Base-by-base conservation (phyloP, 169 alveolate genomes). In the Plasmodium cynomolgi region DNA sequence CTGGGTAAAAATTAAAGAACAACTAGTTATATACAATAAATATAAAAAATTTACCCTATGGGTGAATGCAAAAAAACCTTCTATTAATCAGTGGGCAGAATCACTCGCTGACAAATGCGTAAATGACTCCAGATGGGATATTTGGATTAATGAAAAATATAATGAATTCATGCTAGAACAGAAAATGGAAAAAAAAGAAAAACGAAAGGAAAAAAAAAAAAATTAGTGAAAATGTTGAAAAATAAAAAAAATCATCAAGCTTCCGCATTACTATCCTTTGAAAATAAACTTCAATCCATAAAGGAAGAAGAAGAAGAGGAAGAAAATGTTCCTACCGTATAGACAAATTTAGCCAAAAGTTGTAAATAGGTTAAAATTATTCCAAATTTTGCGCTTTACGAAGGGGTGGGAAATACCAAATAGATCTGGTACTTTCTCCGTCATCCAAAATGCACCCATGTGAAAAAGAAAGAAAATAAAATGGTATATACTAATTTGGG, bases 1-100 rank as follows among this genome's bases (percentile, higher is more conserved):
- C n/a, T 84, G 92, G 92, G 83, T 84, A 11, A 62, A 44, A 71
- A 11, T 20, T 29, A 84, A 84, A 17, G 92, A 84, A 9, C 7
- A 84, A 33, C 23, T n/a, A 44, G 33, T 68, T 23, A 72, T 37
- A 39, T 39, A 84, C 47, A 39, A 4, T 33, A 84, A 84, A 68
- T 54, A 80, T 79, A 37, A 54, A 15, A 58, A 23, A 50, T 82
- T 31, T 80, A 54, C 39, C 37, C 39, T 3, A 56, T 82, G 90
- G 90, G 29, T 11, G 1, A 50, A 56, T 15, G 17, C 17, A 26
- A 82, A 54, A 82, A 23, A 34, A 26, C 23, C 17, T 20, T 15
- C 31, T 20, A 26, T 81, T 15, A 41, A 31, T 20, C 20, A 81
- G 8, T 81, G 85, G 85, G 34, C 41, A n/a, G 72, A 81, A 29